Evolutionary conservation across 139 green algal genomes (phyloP), one percentile per base, ranked within the genome.

Genomic region (Chlorella sp.): DNA sequence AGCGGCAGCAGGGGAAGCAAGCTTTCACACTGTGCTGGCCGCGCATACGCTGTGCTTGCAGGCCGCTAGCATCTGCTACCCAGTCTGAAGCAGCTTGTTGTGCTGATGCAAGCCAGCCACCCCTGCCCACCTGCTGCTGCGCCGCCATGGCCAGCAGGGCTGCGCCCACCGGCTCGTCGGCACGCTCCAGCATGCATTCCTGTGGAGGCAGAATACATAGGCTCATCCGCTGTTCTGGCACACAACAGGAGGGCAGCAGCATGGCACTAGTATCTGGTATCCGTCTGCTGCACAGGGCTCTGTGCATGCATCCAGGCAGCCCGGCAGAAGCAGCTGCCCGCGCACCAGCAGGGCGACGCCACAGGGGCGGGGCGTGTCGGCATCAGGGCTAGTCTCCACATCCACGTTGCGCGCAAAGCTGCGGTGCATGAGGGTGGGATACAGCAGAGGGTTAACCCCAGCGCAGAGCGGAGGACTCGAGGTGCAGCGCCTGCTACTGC

Each of bases 161-260:
- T 1, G 82, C 38, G 3, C 86, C 88, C 47, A 95, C 88, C 20
- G 82, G 65, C 56, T 94, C 89, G 3, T 87, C 86, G 0, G 89
- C 89, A 4, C 91, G 84, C 86, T 96, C 92, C 56, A 97, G 87
- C 93, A 96, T 95, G 84, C 91, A 96, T 71, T 88, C 87, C 81
- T 94, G 91, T 32, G 5, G 0, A n/a, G 38, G 34, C 32, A 12
- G n/a, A n/a, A n/a, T n/a, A n/a, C n/a, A n/a, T n/a, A n/a, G n/a
- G n/a, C n/a, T n/a, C n/a, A n/a, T n/a, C n/a, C n/a, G n/a, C n/a
- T n/a, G n/a, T n/a, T n/a, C n/a, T n/a, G n/a, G n/a, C n/a, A n/a
- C n/a, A n/a, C n/a, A n/a, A n/a, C n/a, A n/a, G n/a, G n/a, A n/a
- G n/a, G n/a, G n/a, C n/a, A n/a, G n/a, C n/a, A n/a, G n/a, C n/a